A percentile compares a stretch with the other conserved stretches of the same genome.
phyloP scores from a whole-genome alignment of 371 early-diverging fungal genomes.

The Actinomortierella wolfii region DNA sequence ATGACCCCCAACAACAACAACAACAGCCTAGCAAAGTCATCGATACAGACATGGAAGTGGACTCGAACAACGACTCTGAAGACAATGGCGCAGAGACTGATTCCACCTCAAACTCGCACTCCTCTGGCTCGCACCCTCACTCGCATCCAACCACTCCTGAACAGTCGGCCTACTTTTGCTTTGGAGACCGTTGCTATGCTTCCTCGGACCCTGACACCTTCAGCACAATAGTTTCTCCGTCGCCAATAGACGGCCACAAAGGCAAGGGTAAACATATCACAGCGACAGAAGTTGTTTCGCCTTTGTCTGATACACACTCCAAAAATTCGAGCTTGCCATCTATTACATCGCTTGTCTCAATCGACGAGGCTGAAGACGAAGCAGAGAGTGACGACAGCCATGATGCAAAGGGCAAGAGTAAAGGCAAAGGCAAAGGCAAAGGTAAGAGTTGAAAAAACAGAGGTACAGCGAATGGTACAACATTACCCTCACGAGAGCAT shows the following conservation, averaged over 20 bases:
- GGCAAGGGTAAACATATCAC: constrained; percentile 12
- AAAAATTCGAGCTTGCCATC: too few relatives aligned
- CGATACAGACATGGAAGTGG: too few relatives aligned
- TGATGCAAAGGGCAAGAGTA: background rate
- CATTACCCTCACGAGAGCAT: too few relatives aligned
- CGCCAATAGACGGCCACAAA: background rate
- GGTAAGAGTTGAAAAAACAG: constrained; percentile 1
- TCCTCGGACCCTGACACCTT: background rate
- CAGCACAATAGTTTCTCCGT: background rate
- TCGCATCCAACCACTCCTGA: constrained; percentile 2
- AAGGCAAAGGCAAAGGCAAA: constrained; percentile 10
- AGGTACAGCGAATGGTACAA: too few relatives aligned
- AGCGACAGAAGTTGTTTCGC: background rate
- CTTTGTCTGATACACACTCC: too few relatives aligned
- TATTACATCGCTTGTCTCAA: background rate
- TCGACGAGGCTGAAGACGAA: background rate
- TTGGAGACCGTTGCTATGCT: too few relatives aligned
- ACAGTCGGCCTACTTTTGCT: constrained; percentile 1
- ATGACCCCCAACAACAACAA: too few relatives aligned
- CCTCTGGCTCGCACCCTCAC: constrained; percentile 12
- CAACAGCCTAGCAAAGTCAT: too few relatives aligned
- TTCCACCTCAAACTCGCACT: background rate
- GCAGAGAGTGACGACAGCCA: background rate
- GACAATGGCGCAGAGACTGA: too few relatives aligned
- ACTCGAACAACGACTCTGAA: too few relatives aligned